Percentiles rank a stretch among this genome's conserved stretches.
Conservation (phyloP, 352 stramenopile species). For the Phytopythium vexans region DNA sequence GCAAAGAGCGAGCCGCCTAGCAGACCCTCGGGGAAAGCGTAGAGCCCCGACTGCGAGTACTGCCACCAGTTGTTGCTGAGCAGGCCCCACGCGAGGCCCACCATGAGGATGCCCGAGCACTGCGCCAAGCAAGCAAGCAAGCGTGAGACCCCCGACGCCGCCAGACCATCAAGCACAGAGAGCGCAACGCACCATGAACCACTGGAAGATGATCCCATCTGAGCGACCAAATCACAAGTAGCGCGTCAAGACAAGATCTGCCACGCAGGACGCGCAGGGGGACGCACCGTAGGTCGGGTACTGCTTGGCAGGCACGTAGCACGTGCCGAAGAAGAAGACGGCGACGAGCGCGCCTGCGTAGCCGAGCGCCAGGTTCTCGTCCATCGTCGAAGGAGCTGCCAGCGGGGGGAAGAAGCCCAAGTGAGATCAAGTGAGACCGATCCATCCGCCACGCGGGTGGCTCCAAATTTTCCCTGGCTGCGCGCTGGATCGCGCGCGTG, state of each 20-base stretch:
- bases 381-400: slow-evolving; percentile 11
- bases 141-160: neutral
- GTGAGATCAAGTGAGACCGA: too few species aligned
- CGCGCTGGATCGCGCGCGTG: too few species aligned
- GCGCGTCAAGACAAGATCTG: slow-evolving; percentile 1
- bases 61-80: slow-evolving; percentile 81
- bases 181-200: slow-evolving; percentile 71
- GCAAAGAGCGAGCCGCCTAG: slow-evolving; percentile 73
- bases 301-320: slow-evolving; percentile 81
- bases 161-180: neutral
- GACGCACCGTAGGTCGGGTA: slow-evolving; percentile 75
- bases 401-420: too few species aligned
- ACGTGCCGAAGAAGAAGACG: slow-evolving; percentile 84
- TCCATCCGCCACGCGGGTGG: too few species aligned
- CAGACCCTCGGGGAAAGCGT: slow-evolving; percentile 76
- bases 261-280: neutral
- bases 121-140: slow-evolving; percentile 16
- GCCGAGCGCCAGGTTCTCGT: slow-evolving; percentile 38
- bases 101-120: slow-evolving; percentile 84
- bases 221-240: neutral
- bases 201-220: slow-evolving; percentile 89
- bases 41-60: slow-evolving; percentile 71
- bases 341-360: slow-evolving; percentile 61
- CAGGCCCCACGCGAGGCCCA: slow-evolving; percentile 70
- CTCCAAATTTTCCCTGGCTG: too few species aligned